phyloP scores from a whole-genome alignment of 106 monocot genomes.

The Hemerocallis citrina region DNA sequence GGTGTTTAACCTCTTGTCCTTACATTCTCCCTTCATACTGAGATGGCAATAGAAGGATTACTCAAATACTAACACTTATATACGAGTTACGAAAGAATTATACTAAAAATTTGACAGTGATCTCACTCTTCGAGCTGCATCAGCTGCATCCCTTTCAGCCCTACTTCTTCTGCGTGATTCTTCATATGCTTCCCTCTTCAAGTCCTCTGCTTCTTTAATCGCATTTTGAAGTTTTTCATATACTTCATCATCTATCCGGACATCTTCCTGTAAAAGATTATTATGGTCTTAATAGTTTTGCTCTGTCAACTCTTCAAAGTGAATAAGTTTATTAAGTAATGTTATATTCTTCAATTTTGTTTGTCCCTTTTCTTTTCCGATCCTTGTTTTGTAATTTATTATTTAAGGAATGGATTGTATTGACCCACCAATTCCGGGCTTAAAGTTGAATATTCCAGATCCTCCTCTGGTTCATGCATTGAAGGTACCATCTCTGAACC shows the following conservation, averaged over 20 bases:
- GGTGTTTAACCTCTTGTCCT: not conserved
- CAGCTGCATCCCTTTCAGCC: slow-evolving; percentile 30
- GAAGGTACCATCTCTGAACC: slow-evolving; percentile 4
- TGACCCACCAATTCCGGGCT: slow-evolving; percentile 6
- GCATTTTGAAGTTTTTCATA: slow-evolving; percentile 24
- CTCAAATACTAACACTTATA: not conserved
- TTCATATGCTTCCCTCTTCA: slow-evolving; percentile 29
- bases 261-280: slow-evolving; percentile 22
- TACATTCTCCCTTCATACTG: not conserved
- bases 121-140: slow-evolving; percentile 25
- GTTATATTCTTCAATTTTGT: not conserved
- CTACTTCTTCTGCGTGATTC: slow-evolving; percentile 32
- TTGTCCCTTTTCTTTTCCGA: too few species aligned
- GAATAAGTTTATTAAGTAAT: not conserved
- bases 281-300: not conserved
- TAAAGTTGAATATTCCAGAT: slow-evolving; percentile 7
- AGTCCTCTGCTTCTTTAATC: slow-evolving; percentile 16
- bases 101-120: not conserved
- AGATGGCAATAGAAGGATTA: not conserved
- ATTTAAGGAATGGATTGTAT: not conserved
- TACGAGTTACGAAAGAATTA: not conserved
- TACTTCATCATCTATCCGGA: slow-evolving; percentile 13
- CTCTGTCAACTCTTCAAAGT: not conserved
- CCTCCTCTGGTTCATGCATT: slow-evolving; percentile 4
- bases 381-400: not conserved